These are phyloP conservation scores for Schoenoplectus tabernaemontani DNA, from an alignment of 202 grass and related monocot species.

Conservation along the genomic window DNA sequence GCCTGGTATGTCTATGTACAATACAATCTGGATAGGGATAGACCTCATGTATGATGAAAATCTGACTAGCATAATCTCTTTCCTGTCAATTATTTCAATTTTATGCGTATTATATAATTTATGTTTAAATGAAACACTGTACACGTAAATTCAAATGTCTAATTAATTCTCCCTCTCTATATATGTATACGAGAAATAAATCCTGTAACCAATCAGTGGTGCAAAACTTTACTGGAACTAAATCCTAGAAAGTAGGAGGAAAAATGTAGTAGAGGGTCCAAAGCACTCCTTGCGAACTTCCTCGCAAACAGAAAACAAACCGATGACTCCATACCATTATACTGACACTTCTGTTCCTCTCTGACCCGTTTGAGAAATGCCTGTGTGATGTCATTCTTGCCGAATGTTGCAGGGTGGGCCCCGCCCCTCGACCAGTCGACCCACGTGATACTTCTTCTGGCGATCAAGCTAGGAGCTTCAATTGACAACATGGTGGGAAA, in stretches of 20 bases:
- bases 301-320: slow-evolving; percentile 63
- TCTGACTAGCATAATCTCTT: not conserved
- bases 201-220: not conserved
- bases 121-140: not conserved
- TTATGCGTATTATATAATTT: not conserved
- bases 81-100: not conserved
- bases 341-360: slow-evolving; percentile 21
- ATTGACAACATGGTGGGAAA: slow-evolving; percentile 45
- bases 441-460: slow-evolving; percentile 52
- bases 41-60: too few species aligned
- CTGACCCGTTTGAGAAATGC: slow-evolving; percentile 24
- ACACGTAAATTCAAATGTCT: not conserved
- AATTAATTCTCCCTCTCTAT: not conserved
- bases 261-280: slow-evolving; percentile 32
- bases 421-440: slow-evolving; percentile 80
- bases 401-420: slow-evolving; percentile 62
- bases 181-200: not conserved
- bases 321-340: slow-evolving; percentile 37
- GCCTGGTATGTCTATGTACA: too few species aligned
- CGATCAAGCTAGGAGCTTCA: slow-evolving; percentile 17
- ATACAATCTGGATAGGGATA: too few species aligned
- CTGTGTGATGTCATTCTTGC: slow-evolving; percentile 27
- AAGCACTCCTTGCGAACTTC: slow-evolving; percentile 46
- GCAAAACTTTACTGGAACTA: not conserved
- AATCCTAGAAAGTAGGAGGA: slow-evolving; percentile 35